A percentile compares a stretch with the other conserved stretches of the same genome.
Evolutionary conservation across 805 yeast genomes (phyloP).

Genomic region (Priceomyces castillae): DNA sequence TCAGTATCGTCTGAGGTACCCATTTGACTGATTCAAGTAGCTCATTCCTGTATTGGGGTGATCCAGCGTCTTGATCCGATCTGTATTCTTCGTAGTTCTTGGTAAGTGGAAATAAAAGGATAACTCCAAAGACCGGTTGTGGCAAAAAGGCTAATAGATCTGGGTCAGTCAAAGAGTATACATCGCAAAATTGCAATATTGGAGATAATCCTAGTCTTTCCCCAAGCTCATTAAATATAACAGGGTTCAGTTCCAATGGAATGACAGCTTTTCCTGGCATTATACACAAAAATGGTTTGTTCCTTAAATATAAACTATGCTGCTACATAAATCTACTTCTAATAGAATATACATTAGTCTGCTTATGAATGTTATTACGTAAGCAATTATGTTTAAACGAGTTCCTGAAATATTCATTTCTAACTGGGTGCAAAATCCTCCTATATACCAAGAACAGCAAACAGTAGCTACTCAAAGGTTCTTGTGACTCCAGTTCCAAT

Average conservation of each 20-base stretch:
- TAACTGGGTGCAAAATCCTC: too few relatives aligned
- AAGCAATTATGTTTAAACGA: too few relatives aligned
- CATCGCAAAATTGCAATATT: constrained; percentile 66
- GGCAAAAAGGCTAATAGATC: constrained; percentile 81
- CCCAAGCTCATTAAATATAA: constrained; percentile 70
- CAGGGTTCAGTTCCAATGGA: constrained; percentile 91
- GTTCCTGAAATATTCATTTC: too few relatives aligned
- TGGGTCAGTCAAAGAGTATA: constrained; percentile 79
- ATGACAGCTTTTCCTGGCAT: constrained; percentile 45
- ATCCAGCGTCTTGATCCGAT: constrained; percentile 33
- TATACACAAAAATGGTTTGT: too few relatives aligned
- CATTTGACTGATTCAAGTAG: constrained; percentile 49
- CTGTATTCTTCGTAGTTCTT: constrained; percentile 54
- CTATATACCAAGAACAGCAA: too few relatives aligned
- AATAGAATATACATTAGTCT: too few relatives aligned
- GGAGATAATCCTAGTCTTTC: constrained; percentile 64
- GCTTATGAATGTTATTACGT: too few relatives aligned
- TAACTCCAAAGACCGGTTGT: constrained; percentile 70
- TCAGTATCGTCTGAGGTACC: constrained; percentile 80
- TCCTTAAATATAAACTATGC: too few relatives aligned
- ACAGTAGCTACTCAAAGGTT: too few relatives aligned
- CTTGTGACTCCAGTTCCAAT: too few relatives aligned
- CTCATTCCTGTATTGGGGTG: constrained; percentile 22
- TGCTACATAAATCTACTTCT: too few relatives aligned
- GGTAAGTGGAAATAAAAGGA: constrained; percentile 83